These are phyloP conservation scores for Ilex aquifolium DNA, from an alignment of 257 asterid species.

Conservation along the genomic window DNA sequence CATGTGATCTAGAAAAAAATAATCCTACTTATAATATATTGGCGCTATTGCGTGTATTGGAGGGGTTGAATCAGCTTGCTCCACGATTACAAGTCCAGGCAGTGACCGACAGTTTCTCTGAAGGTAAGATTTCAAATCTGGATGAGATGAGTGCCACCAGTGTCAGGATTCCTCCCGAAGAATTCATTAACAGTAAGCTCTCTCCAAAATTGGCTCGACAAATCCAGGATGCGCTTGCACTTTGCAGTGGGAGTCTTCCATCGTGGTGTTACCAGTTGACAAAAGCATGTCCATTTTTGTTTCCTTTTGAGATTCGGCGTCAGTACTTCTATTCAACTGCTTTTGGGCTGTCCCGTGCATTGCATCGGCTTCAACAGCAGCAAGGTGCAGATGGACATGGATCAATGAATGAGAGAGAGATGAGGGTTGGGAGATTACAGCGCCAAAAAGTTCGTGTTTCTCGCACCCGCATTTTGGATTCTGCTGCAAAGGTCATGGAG, in stretches of 20 bases:
- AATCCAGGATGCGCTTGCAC: conserved; percentile 96
- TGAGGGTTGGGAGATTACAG: conserved; percentile 80
- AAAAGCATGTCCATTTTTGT: conserved; percentile 94
- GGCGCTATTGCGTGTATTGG: conserved; percentile 86
- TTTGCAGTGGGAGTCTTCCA: conserved; percentile 94
- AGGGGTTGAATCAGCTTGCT: conserved; percentile 92
- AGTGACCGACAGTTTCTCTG: conserved; percentile 59
- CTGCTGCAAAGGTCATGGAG: conserved; percentile 98
- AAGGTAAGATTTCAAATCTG: conserved; percentile 52
- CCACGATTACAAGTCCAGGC: conserved; percentile 64
- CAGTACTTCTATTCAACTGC: conserved; percentile 98
- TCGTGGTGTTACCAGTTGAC: conserved; percentile 98
- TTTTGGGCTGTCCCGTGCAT: conserved; percentile 91
- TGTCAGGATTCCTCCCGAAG: conserved; percentile 51
- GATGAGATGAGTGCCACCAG: conserved; percentile 44
- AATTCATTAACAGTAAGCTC: conserved; percentile 77
- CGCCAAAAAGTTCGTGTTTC: conserved; percentile 99
- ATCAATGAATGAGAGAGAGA: conserved; percentile 69
- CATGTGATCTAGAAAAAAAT: conserved; percentile 84
- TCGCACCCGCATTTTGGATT: conserved; percentile 80
- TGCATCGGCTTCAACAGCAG: conserved; percentile 92
- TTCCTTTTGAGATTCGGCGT: conserved; percentile 96
- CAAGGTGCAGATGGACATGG: conserved; percentile 95
- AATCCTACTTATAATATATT: conserved; percentile 84
- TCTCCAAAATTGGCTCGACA: conserved; percentile 93